phyloP scores from a whole-genome alignment of 2,329 filamentous ascomycete genomes.

The Septoria petroselini region DNA sequence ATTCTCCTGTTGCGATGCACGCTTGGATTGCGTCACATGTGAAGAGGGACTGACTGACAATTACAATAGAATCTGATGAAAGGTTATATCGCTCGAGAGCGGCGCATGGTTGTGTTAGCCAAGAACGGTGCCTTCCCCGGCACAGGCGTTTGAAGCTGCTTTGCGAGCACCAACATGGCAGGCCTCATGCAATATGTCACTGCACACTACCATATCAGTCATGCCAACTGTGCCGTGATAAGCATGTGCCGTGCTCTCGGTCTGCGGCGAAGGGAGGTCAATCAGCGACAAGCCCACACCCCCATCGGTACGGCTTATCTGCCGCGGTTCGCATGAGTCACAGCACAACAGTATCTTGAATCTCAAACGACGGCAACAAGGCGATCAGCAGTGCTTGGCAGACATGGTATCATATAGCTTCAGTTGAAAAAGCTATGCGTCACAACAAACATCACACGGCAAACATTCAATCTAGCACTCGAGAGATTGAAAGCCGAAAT shows the following conservation, averaged over 20 bases:
- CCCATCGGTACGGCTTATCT: neutral
- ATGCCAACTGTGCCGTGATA: neutral
- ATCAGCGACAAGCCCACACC: slow-evolving; percentile 1
- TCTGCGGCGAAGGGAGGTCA: neutral
- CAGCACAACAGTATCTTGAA: neutral
- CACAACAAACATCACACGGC: too few species aligned
- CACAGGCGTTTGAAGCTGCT: slow-evolving; percentile 62
- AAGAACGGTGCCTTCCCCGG: slow-evolving; percentile 91
- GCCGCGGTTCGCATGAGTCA: slow-evolving; percentile 8
- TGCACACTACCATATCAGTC: neutral
- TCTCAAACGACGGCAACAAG: neutral
- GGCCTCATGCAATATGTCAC: neutral
- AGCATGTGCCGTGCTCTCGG: neutral
- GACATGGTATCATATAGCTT: too few species aligned
- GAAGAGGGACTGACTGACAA: too few species aligned
- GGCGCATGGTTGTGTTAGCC: slow-evolving; percentile 85
- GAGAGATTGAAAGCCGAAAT: neutral
- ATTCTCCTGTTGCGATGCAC: too few species aligned
- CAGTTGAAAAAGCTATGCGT: too few species aligned
- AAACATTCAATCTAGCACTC: too few species aligned
- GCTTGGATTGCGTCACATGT: too few species aligned
- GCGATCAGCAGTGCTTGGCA: too few species aligned
- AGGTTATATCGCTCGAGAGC: slow-evolving; percentile 91
- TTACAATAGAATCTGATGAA: slow-evolving; percentile 79
- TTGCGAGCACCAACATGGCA: neutral